These are phyloP conservation scores for Schwanniomyces etchellsii DNA, from an alignment of 1,139 yeast genomes.

Conservation along the genomic window DNA sequence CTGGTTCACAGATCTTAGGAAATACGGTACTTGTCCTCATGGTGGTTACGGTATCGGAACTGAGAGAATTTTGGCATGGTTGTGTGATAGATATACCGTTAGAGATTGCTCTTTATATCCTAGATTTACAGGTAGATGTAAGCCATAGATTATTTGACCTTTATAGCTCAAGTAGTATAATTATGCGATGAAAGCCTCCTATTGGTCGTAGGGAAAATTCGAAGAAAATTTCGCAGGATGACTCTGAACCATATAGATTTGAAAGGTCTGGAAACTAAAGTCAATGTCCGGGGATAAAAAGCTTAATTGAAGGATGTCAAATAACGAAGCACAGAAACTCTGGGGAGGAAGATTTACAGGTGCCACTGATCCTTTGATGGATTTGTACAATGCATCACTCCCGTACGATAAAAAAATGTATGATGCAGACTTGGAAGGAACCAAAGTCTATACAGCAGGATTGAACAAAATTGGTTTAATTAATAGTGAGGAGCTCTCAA, in stretches of 20 bases:
- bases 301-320: too few relatives aligned
- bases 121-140: conserved; percentile 96
- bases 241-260: too few relatives aligned
- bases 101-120: conserved; percentile 98
- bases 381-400: conserved; percentile 89
- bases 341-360: conserved; percentile 99
- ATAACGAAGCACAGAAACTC: conserved; percentile 37
- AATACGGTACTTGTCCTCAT: conserved; percentile 96
- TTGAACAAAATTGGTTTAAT: conserved; percentile 72
- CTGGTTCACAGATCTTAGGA: conserved; percentile 95
- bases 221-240: background rate
- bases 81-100: conserved; percentile 94
- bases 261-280: too few relatives aligned
- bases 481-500: conserved; percentile 61
- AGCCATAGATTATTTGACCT: conserved; percentile 52
- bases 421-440: conserved; percentile 89
- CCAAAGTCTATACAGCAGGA: conserved; percentile 88
- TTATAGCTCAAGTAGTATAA: conserved; percentile 1
- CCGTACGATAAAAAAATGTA: conserved; percentile 96
- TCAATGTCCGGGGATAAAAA: too few relatives aligned
- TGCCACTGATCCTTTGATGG: conserved; percentile 96
- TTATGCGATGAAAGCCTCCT: conserved; percentile 1
- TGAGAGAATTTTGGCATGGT: conserved; percentile 97
- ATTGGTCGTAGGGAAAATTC: conserved; percentile 1
- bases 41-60: conserved; percentile 99